Percentiles rank a stretch among this genome's conserved stretches.
Evolutionary conservation across 2,329 filamentous ascomycete genomes (phyloP).

Genomic region (Tolypocladium guangdongense): DNA sequence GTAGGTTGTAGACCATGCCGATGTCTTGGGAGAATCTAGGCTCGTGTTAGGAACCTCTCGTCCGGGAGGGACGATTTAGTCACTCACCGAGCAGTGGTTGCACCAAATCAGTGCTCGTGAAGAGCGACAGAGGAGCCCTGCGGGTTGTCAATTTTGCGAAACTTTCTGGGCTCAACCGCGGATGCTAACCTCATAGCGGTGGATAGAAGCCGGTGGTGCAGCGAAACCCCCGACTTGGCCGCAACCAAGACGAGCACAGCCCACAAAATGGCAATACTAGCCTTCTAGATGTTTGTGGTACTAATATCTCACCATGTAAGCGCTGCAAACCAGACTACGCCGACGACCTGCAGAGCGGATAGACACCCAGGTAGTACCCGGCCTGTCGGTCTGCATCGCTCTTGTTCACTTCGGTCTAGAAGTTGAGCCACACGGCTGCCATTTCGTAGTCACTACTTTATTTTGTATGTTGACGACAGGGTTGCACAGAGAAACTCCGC

Average conservation of each 20-base stretch:
- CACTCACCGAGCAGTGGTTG: slow-evolving; percentile 27
- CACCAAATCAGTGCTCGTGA: slow-evolving; percentile 28
- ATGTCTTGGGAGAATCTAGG: slow-evolving; percentile 32
- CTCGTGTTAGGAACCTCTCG: not conserved
- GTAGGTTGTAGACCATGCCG: slow-evolving; percentile 28
- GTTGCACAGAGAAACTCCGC: slow-evolving; percentile 18
- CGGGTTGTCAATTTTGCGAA: too few relatives aligned
- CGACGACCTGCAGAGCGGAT: slow-evolving; percentile 12
- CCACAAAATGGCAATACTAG: not conserved
- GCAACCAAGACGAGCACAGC: slow-evolving; percentile 18
- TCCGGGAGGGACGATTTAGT: not conserved
- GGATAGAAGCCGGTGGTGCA: slow-evolving; percentile 13
- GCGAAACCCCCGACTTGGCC: slow-evolving; percentile 13
- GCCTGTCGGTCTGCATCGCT: not conserved
- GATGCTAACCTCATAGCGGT: slow-evolving; percentile 14
- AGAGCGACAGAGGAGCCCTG: slow-evolving; percentile 29
- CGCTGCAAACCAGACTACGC: slow-evolving; percentile 10
- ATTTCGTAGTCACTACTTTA: not conserved
- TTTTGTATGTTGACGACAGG: not conserved
- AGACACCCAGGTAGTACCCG: slow-evolving; percentile 15
- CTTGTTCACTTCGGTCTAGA: slow-evolving; percentile 15
- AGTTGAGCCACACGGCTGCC: slow-evolving; percentile 19
- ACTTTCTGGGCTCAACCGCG: too few relatives aligned
- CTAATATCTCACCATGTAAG: slow-evolving; percentile 8
- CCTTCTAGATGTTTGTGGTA: slow-evolving; percentile 3